Evolutionary conservation across 768 basidiomycete genomes (phyloP).

Genomic region (Trametes sanguinea): DNA sequence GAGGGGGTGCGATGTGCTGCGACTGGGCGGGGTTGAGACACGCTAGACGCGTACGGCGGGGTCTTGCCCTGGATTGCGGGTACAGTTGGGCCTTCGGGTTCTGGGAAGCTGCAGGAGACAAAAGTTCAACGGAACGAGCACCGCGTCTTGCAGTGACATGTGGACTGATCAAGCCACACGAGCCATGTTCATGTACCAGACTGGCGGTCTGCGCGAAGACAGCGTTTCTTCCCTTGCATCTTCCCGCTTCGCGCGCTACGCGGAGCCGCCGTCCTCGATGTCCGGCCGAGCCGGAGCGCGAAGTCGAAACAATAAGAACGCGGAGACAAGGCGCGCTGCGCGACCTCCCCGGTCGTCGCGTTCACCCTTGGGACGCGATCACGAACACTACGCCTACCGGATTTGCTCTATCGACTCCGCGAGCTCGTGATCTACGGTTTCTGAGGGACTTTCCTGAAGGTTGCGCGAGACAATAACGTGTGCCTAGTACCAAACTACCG

Average conservation of each 20-base stretch:
- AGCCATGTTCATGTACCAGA: conserved; percentile 16
- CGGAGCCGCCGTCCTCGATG: neutral
- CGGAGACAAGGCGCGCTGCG: conserved; percentile 6
- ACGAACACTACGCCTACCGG: conserved; percentile 11
- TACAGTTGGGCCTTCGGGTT: conserved; percentile 1
- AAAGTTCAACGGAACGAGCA: conserved; percentile 16
- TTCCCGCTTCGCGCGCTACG: conserved; percentile 10
- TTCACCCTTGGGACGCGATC: neutral
- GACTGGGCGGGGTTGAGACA: neutral
- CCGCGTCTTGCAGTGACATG: conserved; percentile 6
- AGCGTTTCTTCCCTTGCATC: neutral
- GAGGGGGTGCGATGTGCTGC: neutral
- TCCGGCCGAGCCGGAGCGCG: conserved; percentile 4
- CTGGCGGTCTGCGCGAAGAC: conserved; percentile 13
- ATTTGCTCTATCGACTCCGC: conserved; percentile 8
- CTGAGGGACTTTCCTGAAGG: neutral
- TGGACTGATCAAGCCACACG: conserved; percentile 15
- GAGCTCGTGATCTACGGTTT: conserved; percentile 12
- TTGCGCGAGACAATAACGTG: conserved; percentile 12
- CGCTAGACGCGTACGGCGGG: neutral
- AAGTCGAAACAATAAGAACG: conserved; percentile 6
- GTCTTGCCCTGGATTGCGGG: neutral
- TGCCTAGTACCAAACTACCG: conserved; percentile 10
- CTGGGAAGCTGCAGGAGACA: conserved; percentile 6
- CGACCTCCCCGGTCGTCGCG: neutral